Percentiles rank a stretch among this genome's conserved stretches.
Evolutionary conservation across 345 rosid genomes (phyloP).

Genomic region (Arabidopsis thaliana): TAIR10.1 NC_003071.7:16732501-16733000

Average conservation of each 20-base stretch:
- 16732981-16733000: conserved; percentile 9
- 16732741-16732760: background rate
- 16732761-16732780: background rate
- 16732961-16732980: conserved; percentile 3
- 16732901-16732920: background rate
- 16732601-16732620: background rate
- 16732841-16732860: background rate
- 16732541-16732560: too few relatives aligned
- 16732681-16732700: background rate
- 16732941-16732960: background rate
- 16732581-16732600: background rate
- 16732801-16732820: background rate
- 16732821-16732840: background rate
- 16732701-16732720: background rate
- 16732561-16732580: too few relatives aligned
- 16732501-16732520: too few relatives aligned
- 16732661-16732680: background rate
- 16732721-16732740: conserved; percentile 2
- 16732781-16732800: background rate
- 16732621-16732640: background rate
- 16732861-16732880: conserved; percentile 7
- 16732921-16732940: background rate
- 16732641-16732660: too few relatives aligned
- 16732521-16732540: too few relatives aligned
- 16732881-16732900: conserved; percentile 1